Conservation (phyloP, 2,329 filamentous ascomycete genomes). For the Hypoxylon sp. region DNA sequence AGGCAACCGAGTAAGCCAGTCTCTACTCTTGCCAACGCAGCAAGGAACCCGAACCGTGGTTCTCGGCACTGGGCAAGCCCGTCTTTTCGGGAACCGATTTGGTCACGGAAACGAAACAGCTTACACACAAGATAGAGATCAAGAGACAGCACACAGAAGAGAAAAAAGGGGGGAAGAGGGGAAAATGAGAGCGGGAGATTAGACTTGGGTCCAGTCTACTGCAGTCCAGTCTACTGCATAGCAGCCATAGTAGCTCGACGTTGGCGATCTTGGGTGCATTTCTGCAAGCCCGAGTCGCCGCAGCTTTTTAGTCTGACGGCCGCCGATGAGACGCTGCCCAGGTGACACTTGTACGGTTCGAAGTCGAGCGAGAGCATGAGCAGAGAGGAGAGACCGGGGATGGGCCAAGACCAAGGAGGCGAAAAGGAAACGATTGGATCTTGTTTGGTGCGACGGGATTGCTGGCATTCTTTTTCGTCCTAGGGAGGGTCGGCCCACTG, state of each 20-base stretch:
- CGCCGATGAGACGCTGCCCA: background rate
- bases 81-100: conserved; percentile 16
- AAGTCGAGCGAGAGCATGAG: conserved; percentile 29
- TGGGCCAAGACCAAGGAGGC: conserved; percentile 10
- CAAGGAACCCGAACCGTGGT: conserved; percentile 28
- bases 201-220: conserved; percentile 24
- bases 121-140: conserved; percentile 8
- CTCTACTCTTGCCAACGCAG: conserved; percentile 29
- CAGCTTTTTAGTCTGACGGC: background rate
- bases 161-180: background rate
- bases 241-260: no score
- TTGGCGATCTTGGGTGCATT: background rate
- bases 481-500: conserved; percentile 1
- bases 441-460: conserved; percentile 23
- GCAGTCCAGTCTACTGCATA: no score
- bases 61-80: conserved; percentile 19
- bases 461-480: conserved; percentile 27
- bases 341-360: conserved; percentile 28
- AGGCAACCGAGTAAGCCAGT: conserved; percentile 9
- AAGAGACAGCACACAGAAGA: no score
- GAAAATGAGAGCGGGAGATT: conserved; percentile 3
- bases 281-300: conserved; percentile 2
- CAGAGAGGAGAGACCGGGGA: conserved; percentile 13
- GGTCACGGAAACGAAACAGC: conserved; percentile 2
- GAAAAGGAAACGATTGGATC: conserved; percentile 29